phyloP scores from a whole-genome alignment of 108 stramenopile species.

The Pseudonitzschia pungens region DNA sequence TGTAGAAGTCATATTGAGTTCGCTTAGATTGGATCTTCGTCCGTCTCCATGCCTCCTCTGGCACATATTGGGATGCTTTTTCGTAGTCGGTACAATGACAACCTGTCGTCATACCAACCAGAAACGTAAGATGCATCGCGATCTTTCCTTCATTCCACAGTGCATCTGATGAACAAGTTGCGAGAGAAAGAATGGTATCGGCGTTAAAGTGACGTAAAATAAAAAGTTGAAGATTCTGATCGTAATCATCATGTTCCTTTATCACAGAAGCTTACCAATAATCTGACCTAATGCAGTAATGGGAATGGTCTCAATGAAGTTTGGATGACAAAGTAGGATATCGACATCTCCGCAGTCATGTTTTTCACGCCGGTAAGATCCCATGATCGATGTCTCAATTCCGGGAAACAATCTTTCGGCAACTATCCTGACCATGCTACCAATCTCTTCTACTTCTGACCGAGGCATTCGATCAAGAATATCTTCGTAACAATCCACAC shows the following conservation, averaged over 20 bases:
- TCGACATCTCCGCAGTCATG: conserved; percentile 52
- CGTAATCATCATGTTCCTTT: too few species aligned
- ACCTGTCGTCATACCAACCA: conserved; percentile 36
- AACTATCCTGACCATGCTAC: conserved; percentile 27
- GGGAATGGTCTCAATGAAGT: conserved; percentile 35
- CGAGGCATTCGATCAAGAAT: conserved; percentile 49
- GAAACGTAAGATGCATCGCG: conserved; percentile 42
- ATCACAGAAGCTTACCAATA: conserved; percentile 17
- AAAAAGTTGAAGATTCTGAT: neutral
- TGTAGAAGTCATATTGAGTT: conserved; percentile 27
- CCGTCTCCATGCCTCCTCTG: conserved; percentile 20
- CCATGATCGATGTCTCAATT: conserved; percentile 44
- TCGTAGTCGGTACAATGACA: conserved; percentile 16
- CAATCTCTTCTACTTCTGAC: conserved; percentile 45
- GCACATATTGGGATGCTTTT: conserved; percentile 17
- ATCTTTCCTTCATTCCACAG: conserved; percentile 46
- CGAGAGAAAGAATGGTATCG: neutral
- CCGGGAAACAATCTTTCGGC: conserved; percentile 29
- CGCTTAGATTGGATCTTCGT: neutral
- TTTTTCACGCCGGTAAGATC: conserved; percentile 56
- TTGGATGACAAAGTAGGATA: conserved; percentile 40
- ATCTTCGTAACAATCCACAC: conserved; percentile 62
- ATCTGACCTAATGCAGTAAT: conserved; percentile 34
- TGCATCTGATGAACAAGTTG: conserved; percentile 4
- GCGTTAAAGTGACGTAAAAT: neutral